Base-by-base conservation (phyloP, 768 basidiomycete genomes). In the Mycena metata region DNA sequence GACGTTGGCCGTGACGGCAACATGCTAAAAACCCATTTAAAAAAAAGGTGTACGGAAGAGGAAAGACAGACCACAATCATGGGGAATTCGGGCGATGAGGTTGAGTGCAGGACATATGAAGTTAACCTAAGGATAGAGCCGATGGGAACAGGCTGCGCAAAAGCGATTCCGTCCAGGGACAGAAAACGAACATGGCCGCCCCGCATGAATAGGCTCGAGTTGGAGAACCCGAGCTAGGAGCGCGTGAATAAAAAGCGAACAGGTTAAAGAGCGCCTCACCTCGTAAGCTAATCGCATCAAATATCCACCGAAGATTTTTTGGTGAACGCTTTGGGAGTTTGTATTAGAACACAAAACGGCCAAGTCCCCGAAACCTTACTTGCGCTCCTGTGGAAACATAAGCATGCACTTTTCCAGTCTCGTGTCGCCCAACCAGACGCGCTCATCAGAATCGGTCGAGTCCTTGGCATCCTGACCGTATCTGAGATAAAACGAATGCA, bases 381-480 rank as follows among this genome's bases (percentile, higher is more conserved):
- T 95, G 74, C 92, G 85, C 75, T 93, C 92, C 79, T 94, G 93
- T 0, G 93, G 93, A 75, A 94, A 93, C 91, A 94, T 94, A 33
- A 94, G 79, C 84, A 92, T 85, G 23, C 85, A 87, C 72, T 88
- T 88, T 77, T 92, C 90, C 24, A 92, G 77, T 60, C 83, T 82
- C 0, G 93, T 94, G 66, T 93, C 90, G 0, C 87, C 88, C 89
- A 95, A 93, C 85, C 87, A 90, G 0, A 92, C 91, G 16, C 85
- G 83, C 64, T 90, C 85, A 21, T 78, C 76, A 5, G 70, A 30
- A 2, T 69, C 60, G 23, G 64, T 63, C 19, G 59, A 71, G 17
- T 69, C 70, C 7, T 72, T 73, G 54, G 82, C 77, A 21, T 83
- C 80, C 60, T 85, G 83, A 8, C 86, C 88, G 52, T 90, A 84